Base-by-base conservation (phyloP, 192 early-diverging fungal species). In the Podila horticola region DNA sequence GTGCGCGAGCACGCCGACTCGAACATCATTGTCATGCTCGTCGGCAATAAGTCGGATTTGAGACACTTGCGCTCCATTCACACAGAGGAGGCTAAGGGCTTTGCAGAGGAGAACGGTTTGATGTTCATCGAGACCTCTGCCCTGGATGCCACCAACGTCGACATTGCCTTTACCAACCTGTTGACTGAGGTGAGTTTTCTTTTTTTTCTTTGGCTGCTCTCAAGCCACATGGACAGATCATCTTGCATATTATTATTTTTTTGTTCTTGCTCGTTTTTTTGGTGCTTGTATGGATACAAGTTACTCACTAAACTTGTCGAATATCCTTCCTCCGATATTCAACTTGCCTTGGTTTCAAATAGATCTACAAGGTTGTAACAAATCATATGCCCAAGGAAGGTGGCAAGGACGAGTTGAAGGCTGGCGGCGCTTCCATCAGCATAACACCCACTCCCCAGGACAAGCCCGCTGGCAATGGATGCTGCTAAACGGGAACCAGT, bases 11-110 rank as follows among this genome's bases (percentile, higher is more conserved):
- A 98, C 83, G 94, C 95, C 13, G 96, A 95, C 84, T 92, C 94
- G 20, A 94, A 95, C 87, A 96, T 97, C 79, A 93, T 97, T 63
- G 94, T 98, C 85, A 94, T 94, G 59, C 84, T 98, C 49, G 97
- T 97, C 28, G 97, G 97, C 50, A 98, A 98, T 88, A 98, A 98
- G 86, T 87, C 95, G 48, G 97, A 98, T 88, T 84, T 98, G 63
- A 91, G 84, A 15, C 86, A 89, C 30, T 82, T 84, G 59, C 91
- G 96, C 60, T 89, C 90, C 33, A 91, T 97, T 13, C 84, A 90
- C 17, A 88, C 91, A 3, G 95, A 95, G 38, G 95, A 95, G 66
- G 97, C 94, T 9, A 88, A 88, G 36, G 86, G 85, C 48, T 98
- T 95, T 71, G 96, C 97, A 10, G 84, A 89, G 49, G 94, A 96